These are phyloP conservation scores for Salvia sclarea DNA, from an alignment of 305 asterid genomes.

Conservation along the genomic window DNA sequence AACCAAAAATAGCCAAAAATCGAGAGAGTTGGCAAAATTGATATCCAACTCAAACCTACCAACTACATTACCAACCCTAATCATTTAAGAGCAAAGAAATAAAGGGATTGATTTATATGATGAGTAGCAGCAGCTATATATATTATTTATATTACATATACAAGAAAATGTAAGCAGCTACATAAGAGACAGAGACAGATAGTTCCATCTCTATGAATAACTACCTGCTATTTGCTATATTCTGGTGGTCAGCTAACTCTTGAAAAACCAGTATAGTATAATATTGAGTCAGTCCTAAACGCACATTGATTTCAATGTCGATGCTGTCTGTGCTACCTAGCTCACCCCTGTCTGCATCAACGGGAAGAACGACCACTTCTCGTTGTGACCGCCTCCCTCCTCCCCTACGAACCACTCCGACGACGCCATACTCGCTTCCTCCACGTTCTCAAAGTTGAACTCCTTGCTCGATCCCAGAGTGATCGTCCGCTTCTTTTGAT, in stretches of 20 bases:
- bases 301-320: neutral
- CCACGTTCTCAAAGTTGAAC: conserved; percentile 71
- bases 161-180: conserved; percentile 29
- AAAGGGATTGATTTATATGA: neutral
- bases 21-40: too few species aligned
- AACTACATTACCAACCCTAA: neutral
- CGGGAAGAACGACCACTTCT: conserved; percentile 78
- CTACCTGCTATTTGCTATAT: conserved; percentile 20
- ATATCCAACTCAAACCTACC: too few species aligned
- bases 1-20: too few species aligned
- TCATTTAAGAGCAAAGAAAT: neutral
- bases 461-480: conserved; percentile 86
- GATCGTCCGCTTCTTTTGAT: conserved; percentile 58
- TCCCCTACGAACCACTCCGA: conserved; percentile 83
- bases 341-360: conserved; percentile 59
- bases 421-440: conserved; percentile 44
- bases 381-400: conserved; percentile 41
- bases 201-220: conserved; percentile 30
- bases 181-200: conserved; percentile 10
- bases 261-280: conserved; percentile 37
- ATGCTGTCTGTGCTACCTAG: conserved; percentile 33
- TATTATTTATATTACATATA: conserved; percentile 41
- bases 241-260: conserved; percentile 38
- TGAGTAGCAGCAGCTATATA: neutral
- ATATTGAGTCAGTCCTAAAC: conserved; percentile 37